Conservation (phyloP, 2,329 filamentous ascomycete species). For the Cladophialophora carrionii region DNA sequence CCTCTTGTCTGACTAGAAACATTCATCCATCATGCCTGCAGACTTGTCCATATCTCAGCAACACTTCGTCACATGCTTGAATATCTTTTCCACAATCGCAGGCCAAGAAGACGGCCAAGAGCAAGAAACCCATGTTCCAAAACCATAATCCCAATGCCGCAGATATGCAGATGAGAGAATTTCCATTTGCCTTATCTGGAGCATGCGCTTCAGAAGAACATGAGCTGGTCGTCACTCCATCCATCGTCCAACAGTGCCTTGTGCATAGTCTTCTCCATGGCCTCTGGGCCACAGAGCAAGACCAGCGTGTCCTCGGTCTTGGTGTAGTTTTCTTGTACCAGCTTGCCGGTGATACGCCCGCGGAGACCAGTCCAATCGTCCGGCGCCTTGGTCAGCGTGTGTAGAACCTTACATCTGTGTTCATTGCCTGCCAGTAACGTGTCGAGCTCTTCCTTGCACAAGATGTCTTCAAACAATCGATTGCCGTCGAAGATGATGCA, state of each 20-base stretch:
- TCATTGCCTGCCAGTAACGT: slow-evolving; percentile 57
- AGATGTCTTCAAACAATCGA: slow-evolving; percentile 75
- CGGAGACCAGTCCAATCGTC: slow-evolving; percentile 68
- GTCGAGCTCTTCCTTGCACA: slow-evolving; percentile 75
- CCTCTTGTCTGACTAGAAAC: neutral
- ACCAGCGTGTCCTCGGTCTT: slow-evolving; percentile 62
- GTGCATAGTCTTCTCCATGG: slow-evolving; percentile 70
- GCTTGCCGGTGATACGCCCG: slow-evolving; percentile 66
- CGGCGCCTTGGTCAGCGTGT: slow-evolving; percentile 68
- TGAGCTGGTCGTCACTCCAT: slow-evolving; percentile 71
- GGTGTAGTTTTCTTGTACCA: slow-evolving; percentile 63
- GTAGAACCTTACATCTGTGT: slow-evolving; percentile 65
- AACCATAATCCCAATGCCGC: neutral
- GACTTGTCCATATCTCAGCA: neutral
- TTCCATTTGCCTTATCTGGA: neutral
- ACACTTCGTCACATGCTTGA: neutral
- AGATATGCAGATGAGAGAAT: neutral
- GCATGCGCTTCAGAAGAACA: slow-evolving; percentile 66
- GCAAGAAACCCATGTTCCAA: neutral
- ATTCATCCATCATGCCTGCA: neutral
- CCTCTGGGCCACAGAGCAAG: slow-evolving; percentile 76
- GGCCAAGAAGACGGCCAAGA: neutral
- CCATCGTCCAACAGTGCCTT: slow-evolving; percentile 63
- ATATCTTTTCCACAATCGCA: neutral
- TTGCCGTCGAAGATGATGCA: slow-evolving; percentile 82